Conservation (phyloP, 345 rosid genomes). For the Odontarrhena argentea region DNA sequence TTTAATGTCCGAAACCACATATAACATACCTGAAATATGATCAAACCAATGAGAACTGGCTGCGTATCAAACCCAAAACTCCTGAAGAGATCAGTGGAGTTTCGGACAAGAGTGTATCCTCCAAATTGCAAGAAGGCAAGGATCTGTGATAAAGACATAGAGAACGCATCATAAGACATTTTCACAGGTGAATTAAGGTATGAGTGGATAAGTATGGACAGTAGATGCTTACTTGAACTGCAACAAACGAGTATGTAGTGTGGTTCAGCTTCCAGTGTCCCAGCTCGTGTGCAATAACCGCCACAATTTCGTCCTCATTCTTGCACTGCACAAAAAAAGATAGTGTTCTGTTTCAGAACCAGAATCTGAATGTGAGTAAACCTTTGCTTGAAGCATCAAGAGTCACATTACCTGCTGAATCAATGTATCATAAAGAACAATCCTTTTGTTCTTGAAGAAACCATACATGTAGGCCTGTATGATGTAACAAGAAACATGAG, state of each 20-base stretch:
- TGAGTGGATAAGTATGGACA: background rate
- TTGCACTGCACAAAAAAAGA: slow-evolving; percentile 65
- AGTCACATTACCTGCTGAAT: slow-evolving; percentile 79
- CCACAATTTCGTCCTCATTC: slow-evolving; percentile 90
- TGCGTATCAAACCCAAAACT: slow-evolving; percentile 98
- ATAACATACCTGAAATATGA: slow-evolving; percentile 83
- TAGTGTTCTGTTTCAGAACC: slow-evolving; percentile 1
- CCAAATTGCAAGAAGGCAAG: slow-evolving; percentile 91
- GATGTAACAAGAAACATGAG: slow-evolving; percentile 23
- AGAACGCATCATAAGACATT: background rate
- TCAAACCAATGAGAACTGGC: slow-evolving; percentile 90
- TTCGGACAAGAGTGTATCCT: slow-evolving; percentile 98
- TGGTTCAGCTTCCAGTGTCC: slow-evolving; percentile 99
- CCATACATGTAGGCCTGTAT: slow-evolving; percentile 99
- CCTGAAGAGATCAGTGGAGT: slow-evolving; percentile 85
- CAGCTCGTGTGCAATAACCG: slow-evolving; percentile 96
- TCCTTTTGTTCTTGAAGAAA: slow-evolving; percentile 96
- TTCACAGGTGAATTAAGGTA: background rate
- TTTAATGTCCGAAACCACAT: background rate
- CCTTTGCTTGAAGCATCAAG: slow-evolving; percentile 9
- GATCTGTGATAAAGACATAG: slow-evolving; percentile 51
- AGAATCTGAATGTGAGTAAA: background rate
- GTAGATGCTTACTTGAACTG: slow-evolving; percentile 67
- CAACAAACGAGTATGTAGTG: slow-evolving; percentile 86
- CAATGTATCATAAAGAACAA: slow-evolving; percentile 94